Evolutionary conservation across 73 alveolate species (phyloP).

Genomic region (Vitrella brassicaformis): DNA sequence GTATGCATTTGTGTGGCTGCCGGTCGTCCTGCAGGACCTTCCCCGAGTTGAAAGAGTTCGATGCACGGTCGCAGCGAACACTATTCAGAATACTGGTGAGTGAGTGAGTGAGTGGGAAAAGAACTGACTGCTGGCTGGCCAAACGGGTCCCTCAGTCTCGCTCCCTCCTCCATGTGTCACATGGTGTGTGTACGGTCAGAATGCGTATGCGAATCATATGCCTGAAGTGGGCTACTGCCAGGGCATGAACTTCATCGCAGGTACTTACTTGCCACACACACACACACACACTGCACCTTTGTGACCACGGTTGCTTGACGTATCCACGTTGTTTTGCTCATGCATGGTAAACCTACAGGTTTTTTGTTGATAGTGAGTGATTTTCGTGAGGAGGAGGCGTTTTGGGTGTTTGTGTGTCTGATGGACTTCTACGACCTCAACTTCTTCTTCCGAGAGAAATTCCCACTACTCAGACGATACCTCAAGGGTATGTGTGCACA

Average conservation of each 20-base stretch:
- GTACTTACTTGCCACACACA: too few relatives aligned
- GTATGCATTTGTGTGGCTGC: too few relatives aligned
- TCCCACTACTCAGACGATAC: constrained; percentile 6
- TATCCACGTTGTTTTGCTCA: too few relatives aligned
- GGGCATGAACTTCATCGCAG: constrained; percentile 88
- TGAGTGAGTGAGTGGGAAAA: not conserved
- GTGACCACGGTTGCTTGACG: too few relatives aligned
- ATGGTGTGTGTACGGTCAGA: not conserved
- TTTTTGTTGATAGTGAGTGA: constrained; percentile 17
- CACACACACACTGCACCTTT: too few relatives aligned
- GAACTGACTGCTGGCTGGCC: too few relatives aligned
- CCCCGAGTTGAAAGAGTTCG: not conserved
- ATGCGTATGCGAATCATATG: constrained; percentile 62
- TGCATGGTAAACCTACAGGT: too few relatives aligned
- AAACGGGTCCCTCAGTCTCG: too few relatives aligned
- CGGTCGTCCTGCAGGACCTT: too few relatives aligned
- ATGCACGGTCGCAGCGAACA: not conserved
- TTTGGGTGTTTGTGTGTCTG: constrained; percentile 27
- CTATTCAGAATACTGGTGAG: not conserved
- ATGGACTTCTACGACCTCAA: constrained; percentile 1
- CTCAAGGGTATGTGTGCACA: not conserved
- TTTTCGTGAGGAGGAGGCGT: constrained; percentile 33
- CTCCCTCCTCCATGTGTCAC: too few relatives aligned
- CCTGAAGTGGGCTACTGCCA: constrained; percentile 85
- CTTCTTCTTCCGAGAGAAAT: constrained; percentile 3